Evolutionary conservation across 2,329 filamentous ascomycete species (phyloP), one percentile per base, ranked within the genome.

Genomic region (Colletotrichum destructivum): DNA sequence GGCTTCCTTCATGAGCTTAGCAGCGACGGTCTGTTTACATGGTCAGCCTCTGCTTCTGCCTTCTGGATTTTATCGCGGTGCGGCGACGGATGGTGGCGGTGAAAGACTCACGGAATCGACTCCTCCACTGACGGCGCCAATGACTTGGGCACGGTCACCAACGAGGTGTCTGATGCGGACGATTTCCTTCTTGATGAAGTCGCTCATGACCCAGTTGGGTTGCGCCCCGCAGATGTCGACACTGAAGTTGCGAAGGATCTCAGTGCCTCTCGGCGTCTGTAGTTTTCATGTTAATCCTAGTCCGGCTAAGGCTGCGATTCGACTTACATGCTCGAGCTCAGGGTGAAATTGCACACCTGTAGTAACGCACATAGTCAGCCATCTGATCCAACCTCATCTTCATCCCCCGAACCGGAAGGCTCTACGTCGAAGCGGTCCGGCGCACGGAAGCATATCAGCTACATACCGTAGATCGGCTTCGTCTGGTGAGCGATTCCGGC

Each of bases 271-370:
- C 11, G 89, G 87, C 0, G 93, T 95, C 78, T 94, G 90, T 16
- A 89, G 91, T 3, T 31, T 9, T 31, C n/a, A 54, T 21, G 57
- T 61, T 44, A 61, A 18, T 38, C 2, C 21, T 6, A 9, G 57
- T 49, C 8, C 57, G 7, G 0, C 8, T 12, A 16, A n/a, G 18
- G 13, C 8, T 46, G n/a, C 12, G 15, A 16, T 35, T 47, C 11
- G 40, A 67, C 55, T 38, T n/a, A 62, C 57, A 23, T 71, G 69
- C 15, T 51, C 38, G 44, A 98, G 88, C 81, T 98, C 95, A 1
- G 95, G 95, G 81, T 98, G 95, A 81, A 98, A 96, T 79, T 98
- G 95, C 57, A 98, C 89, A 66, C 93, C 84, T 81, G 61, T 2
- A 38, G 7, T 21, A 12, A 38, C 15, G 4, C 21, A 16, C 3